These are phyloP conservation scores for Celoporthe dispersa DNA, from an alignment of 2,329 filamentous ascomycete species.

Conservation along the genomic window DNA sequence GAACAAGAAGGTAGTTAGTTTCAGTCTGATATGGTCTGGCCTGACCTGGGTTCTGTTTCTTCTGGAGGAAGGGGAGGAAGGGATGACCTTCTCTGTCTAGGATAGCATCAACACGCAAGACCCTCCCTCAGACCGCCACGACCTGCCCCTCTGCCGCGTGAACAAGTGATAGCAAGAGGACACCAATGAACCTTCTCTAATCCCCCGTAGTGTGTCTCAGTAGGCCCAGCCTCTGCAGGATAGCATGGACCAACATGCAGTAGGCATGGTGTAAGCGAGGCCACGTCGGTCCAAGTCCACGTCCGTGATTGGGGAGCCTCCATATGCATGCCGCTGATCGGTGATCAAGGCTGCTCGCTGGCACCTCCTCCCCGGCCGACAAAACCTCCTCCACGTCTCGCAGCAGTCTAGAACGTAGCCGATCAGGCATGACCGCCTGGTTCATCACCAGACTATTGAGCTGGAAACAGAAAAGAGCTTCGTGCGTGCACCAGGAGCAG, in stretches of 20 bases:
- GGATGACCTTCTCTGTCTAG: neutral
- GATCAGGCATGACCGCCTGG: neutral
- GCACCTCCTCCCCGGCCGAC: neutral
- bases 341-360: neutral
- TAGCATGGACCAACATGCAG: neutral
- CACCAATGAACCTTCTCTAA: neutral
- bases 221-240: neutral
- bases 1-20: neutral
- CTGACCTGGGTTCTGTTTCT: too few species aligned
- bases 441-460: neutral
- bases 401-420: neutral
- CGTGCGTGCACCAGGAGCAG: too few species aligned
- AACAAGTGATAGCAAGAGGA: neutral
- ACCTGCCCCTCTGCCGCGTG: neutral
- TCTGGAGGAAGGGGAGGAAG: too few species aligned
- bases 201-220: neutral
- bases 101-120: neutral
- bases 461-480: neutral
- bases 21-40: neutral
- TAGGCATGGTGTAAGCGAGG: neutral
- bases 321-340: neutral
- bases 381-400: neutral
- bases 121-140: neutral
- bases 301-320: neutral
- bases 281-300: neutral